Conservation (phyloP, 2,329 filamentous ascomycete species). For the Ceratocystis papillata region DNA sequence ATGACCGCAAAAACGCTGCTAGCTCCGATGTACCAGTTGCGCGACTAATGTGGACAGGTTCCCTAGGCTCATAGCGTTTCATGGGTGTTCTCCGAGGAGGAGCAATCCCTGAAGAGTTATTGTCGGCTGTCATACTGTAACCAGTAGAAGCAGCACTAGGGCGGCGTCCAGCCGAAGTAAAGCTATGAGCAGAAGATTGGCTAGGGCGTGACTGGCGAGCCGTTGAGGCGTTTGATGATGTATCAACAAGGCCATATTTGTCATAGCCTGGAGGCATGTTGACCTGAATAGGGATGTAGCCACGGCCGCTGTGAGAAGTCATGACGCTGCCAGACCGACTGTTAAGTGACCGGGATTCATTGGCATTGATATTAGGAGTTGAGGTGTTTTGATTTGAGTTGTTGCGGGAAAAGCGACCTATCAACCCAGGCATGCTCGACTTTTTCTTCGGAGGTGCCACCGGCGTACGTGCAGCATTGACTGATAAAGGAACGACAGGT, state of each 20-base stretch:
- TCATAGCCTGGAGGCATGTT: constrained; percentile 39
- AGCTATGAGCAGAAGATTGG: constrained; percentile 12
- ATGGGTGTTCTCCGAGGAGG: constrained; percentile 34
- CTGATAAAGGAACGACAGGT: constrained; percentile 28
- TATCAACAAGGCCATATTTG: constrained; percentile 33
- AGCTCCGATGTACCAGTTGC: constrained; percentile 54
- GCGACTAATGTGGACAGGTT: constrained; percentile 36
- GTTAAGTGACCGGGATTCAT: constrained; percentile 32
- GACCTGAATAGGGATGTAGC: constrained; percentile 45
- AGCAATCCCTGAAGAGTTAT: constrained; percentile 30
- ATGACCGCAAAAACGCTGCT: constrained; percentile 60
- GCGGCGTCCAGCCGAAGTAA: constrained; percentile 4
- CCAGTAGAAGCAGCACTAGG: constrained; percentile 11
- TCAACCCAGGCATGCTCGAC: constrained; percentile 50
- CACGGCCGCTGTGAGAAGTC: constrained; percentile 32
- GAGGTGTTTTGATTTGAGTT: constrained; percentile 31
- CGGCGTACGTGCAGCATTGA: constrained; percentile 32
- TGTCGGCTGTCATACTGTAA: constrained; percentile 26
- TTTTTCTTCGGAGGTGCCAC: constrained; percentile 48
- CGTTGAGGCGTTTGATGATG: constrained; percentile 26
- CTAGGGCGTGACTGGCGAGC: constrained; percentile 20
- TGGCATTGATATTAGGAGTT: constrained; percentile 27
- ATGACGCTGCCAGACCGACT: constrained; percentile 28
- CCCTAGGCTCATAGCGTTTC: constrained; percentile 50
- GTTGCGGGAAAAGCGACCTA: constrained; percentile 44